These are phyloP conservation scores for Arthrobotrys sinensis DNA, from an alignment of 2,329 filamentous ascomycete genomes.

Conservation along the genomic window DNA sequence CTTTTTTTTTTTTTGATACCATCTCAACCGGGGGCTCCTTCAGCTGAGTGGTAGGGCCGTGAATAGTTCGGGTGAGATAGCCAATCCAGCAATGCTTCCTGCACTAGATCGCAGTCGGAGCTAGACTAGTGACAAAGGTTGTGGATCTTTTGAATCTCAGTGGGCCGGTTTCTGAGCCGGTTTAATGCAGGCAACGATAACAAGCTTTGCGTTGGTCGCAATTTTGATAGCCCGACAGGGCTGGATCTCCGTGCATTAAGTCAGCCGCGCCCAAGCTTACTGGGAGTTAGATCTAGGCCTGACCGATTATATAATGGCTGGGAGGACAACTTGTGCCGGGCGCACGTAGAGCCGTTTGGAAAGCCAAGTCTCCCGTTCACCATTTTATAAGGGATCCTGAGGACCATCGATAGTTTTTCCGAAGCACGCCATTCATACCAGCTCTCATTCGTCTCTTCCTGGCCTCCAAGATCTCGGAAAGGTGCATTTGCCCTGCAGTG, in stretches of 20 bases:
- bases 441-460: conserved; percentile 16
- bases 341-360: not conserved
- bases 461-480: not conserved
- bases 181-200: conserved; percentile 4
- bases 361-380: conserved; percentile 9
- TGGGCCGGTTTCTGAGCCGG: not conserved
- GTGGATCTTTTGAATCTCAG: not conserved
- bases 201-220: conserved; percentile 11
- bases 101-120: conserved; percentile 6
- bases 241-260: conserved; percentile 4
- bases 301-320: conserved; percentile 21
- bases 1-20: not conserved
- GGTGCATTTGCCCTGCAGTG: conserved; percentile 21
- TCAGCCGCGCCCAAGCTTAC: conserved; percentile 17
- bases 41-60: conserved; percentile 16
- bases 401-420: not conserved
- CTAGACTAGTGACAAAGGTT: conserved; percentile 9
- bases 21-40: not conserved
- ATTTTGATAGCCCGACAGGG: conserved; percentile 6
- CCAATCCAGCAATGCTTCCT: not conserved
- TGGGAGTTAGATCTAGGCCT: not conserved
- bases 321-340: not conserved
- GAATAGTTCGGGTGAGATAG: not conserved
- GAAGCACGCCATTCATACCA: conserved; percentile 26
- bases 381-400: conserved; percentile 12